phyloP scores from a whole-genome alignment of 2,329 filamentous ascomycete genomes.

The Penicillium polonicum region DNA sequence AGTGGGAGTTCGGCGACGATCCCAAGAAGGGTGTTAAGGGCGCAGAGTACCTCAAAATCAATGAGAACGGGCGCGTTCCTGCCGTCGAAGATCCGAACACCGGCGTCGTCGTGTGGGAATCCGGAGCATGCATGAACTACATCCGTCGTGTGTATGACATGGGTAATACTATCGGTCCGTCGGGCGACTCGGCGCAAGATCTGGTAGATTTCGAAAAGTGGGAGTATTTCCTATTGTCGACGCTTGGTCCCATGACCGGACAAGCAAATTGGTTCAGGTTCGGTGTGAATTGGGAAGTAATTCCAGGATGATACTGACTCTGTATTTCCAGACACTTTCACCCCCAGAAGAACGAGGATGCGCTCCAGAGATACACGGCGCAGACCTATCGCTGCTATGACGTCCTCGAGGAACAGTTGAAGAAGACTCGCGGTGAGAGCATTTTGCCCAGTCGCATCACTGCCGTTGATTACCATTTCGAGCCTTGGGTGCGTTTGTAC shows the following conservation, averaged over 20 bases:
- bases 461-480: slow-evolving; percentile 45
- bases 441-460: slow-evolving; percentile 39
- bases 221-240: slow-evolving; percentile 46
- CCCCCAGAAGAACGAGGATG: slow-evolving; percentile 43
- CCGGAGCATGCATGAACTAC: slow-evolving; percentile 42
- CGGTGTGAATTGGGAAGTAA: not conserved
- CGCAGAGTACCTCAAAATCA: slow-evolving; percentile 41
- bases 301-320: not conserved
- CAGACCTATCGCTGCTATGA: slow-evolving; percentile 45
- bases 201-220: slow-evolving; percentile 49
- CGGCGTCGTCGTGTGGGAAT: slow-evolving; percentile 41
- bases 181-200: slow-evolving; percentile 36
- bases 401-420: slow-evolving; percentile 44
- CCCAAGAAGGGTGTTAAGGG: slow-evolving; percentile 34
- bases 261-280: slow-evolving; percentile 43
- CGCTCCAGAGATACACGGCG: slow-evolving; percentile 40
- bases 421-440: slow-evolving; percentile 39
- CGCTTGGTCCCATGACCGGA: slow-evolving; percentile 45
- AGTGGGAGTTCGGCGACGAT: slow-evolving; percentile 45
- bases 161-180: slow-evolving; percentile 39
- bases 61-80: slow-evolving; percentile 47
- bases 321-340: slow-evolving; percentile 39
- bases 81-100: slow-evolving; percentile 42
- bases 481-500: slow-evolving; percentile 44
- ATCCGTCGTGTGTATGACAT: slow-evolving; percentile 44